A percentile compares a stretch with the other conserved stretches of the same genome.
These are phyloP conservation scores for Coprinopsis marcescibilis DNA, from an alignment of 768 basidiomycete genomes.

Conservation along the genomic window DNA sequence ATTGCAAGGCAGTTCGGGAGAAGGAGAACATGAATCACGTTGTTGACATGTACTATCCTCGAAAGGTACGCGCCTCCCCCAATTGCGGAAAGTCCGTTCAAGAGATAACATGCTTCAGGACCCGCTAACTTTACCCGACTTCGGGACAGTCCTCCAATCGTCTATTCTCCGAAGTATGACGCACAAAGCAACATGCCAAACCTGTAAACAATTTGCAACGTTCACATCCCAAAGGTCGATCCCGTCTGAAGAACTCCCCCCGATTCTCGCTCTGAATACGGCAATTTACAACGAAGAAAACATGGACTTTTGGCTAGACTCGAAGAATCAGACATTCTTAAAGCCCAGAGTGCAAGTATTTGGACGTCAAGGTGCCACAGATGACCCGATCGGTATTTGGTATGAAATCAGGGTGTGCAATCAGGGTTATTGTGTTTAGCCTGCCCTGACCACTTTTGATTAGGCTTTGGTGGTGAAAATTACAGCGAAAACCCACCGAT, in stretches of 20 bases:
- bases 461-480: conserved; percentile 84
- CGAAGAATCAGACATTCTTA: conserved; percentile 52
- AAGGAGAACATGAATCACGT: conserved; percentile 81
- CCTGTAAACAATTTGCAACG: conserved; percentile 71
- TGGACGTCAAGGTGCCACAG: conserved; percentile 54
- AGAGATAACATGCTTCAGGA: conserved; percentile 7
- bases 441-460: neutral
- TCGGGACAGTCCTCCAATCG: conserved; percentile 61
- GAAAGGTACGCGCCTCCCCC: conserved; percentile 47
- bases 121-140: conserved; percentile 34
- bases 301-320: conserved; percentile 71
- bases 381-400: conserved; percentile 47
- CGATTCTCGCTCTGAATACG: conserved; percentile 83
- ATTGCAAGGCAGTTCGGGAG: conserved; percentile 64
- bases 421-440: neutral
- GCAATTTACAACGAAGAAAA: conserved; percentile 73
- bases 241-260: conserved; percentile 62
- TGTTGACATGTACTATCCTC: conserved; percentile 82
- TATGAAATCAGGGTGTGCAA: conserved; percentile 71
- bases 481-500: conserved; percentile 58
- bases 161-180: conserved; percentile 78
- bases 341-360: conserved; percentile 47
- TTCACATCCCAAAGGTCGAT: conserved; percentile 69
- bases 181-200: conserved; percentile 83
- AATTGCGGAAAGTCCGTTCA: neutral